These are phyloP conservation scores for Phaseolus lunatus DNA, from an alignment of 306 rosid genomes.

Conservation along the genomic window DNA sequence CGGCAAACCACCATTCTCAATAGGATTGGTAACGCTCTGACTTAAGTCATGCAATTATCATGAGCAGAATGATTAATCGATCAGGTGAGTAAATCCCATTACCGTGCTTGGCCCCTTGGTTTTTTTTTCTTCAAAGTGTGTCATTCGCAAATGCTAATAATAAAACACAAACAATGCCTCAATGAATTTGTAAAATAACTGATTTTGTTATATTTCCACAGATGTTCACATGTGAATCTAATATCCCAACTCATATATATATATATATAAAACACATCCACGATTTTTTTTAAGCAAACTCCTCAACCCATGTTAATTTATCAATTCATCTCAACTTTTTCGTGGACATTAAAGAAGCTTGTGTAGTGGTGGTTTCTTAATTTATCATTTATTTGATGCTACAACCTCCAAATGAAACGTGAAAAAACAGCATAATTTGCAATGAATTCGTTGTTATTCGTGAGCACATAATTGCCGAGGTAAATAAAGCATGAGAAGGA, in stretches of 20 bases:
- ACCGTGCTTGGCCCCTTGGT: neutral
- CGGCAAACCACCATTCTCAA: neutral
- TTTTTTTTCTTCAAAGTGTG: neutral
- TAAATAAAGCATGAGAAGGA: neutral
- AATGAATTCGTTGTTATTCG: neutral
- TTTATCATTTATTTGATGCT: neutral
- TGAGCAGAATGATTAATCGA: slow-evolving; percentile 19
- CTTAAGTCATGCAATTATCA: slow-evolving; percentile 6
- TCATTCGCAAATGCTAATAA: neutral
- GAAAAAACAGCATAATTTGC: slow-evolving; percentile 21
- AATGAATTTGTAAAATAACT: neutral
- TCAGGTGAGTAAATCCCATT: neutral
- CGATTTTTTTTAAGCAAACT: neutral
- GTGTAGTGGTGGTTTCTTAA: neutral
- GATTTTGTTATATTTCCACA: neutral
- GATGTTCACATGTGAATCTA: neutral
- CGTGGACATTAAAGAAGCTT: neutral
- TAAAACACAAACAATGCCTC: neutral
- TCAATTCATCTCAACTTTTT: neutral
- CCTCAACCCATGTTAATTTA: slow-evolving; percentile 2
- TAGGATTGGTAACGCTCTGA: neutral
- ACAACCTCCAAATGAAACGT: neutral
- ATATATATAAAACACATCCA: neutral
- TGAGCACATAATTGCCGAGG: slow-evolving; percentile 8
- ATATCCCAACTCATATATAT: neutral